Base-by-base conservation (phyloP, 371 early-diverging fungal species). In the Apophysomyces trapeziformis region DNA sequence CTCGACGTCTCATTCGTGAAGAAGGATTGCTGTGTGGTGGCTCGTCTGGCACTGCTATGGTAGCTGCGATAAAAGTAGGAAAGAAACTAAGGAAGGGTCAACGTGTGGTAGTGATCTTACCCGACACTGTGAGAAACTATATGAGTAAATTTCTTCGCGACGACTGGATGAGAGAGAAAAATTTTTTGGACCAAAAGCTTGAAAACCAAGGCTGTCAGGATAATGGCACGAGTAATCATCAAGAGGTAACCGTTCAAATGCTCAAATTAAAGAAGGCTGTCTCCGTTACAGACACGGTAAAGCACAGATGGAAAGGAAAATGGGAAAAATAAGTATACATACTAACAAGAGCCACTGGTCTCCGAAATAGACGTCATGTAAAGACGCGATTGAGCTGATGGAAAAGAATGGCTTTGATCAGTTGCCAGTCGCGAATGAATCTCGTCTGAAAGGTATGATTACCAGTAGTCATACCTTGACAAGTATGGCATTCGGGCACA, bases 61-160 rank as follows among this genome's bases (percentile, higher is more conserved):
- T 68, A 21, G 80, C 80, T 58, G 80, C 98, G 8, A 66, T 96
- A 50, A 77, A 91, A 74, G 94, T 92, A 11, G 95, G 94, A 62
- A 93, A 92, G 73, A 74, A 82, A 8, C 82, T 96, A 7, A 92
- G 91, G 65, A 85, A 90, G 56, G 96, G 95, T 64, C 91, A 96
- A 74, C 87, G 93, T 38, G 91, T 92, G 68, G 96, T 97, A 59
- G 96, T 98, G 7, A 82, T 99, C 32, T 83, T 99, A 56, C 93
- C 98, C 36, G 99, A 98, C 80, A 95, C 97, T 1, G 95, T 97
- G 57, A 89, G 97, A 67, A 99, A 99, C 84, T 99, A 99, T 80
- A 97, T 98, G 97, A 93, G 95, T 68, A 98, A 97, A 79, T 96
- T 94, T 78, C 85, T 90, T 75, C 93, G 90, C 75, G 98, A 97